A percentile compares a stretch with the other conserved stretches of the same genome.
These are phyloP conservation scores for Aspergillus affinis DNA, from an alignment of 495 filamentous ascomycete genomes.

Conservation along the genomic window DNA sequence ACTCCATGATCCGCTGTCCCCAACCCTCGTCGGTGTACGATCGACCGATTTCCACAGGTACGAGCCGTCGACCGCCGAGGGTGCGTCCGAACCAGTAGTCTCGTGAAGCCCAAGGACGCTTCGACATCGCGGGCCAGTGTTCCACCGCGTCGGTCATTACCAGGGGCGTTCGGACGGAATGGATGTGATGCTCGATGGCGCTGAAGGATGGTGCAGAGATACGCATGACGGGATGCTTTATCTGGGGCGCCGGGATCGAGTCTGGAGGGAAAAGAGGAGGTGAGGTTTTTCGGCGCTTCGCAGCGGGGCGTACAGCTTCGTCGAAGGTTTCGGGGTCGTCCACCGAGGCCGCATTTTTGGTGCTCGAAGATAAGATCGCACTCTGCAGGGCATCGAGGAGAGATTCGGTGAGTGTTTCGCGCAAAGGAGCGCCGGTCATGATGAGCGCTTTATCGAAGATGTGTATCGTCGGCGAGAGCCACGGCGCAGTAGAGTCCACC, in stretches of 20 bases:
- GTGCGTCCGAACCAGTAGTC: conserved; percentile 76
- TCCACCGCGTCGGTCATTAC: conserved; percentile 63
- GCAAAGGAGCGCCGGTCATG: conserved; percentile 70
- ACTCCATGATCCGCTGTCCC: conserved; percentile 80
- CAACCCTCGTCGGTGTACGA: conserved; percentile 86
- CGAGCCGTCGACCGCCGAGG: conserved; percentile 71
- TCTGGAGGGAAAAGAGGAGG: conserved; percentile 43
- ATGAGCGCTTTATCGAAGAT: conserved; percentile 78
- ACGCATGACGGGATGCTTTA: conserved; percentile 39
- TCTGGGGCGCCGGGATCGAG: conserved; percentile 28
- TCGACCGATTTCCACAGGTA: conserved; percentile 87
- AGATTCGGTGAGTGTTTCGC: conserved; percentile 59
- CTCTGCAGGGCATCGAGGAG: conserved; percentile 33
- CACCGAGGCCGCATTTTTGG: not conserved
- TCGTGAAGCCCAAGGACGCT: conserved; percentile 67
- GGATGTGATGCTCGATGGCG: conserved; percentile 64
- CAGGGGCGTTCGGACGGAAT: conserved; percentile 55
- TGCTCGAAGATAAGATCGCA: conserved; percentile 13
- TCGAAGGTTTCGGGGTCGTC: not conserved
- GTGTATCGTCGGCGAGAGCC: conserved; percentile 52
- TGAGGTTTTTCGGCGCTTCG: conserved; percentile 38
- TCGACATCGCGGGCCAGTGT: conserved; percentile 78
- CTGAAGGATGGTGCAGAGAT: conserved; percentile 51
- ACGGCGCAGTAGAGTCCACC: conserved; percentile 23
- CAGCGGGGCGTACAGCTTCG: conserved; percentile 15